Evolutionary conservation across 768 basidiomycete genomes (phyloP), one percentile per base, ranked within the genome.

Genomic region (Mrakia hoshinonis): DNA sequence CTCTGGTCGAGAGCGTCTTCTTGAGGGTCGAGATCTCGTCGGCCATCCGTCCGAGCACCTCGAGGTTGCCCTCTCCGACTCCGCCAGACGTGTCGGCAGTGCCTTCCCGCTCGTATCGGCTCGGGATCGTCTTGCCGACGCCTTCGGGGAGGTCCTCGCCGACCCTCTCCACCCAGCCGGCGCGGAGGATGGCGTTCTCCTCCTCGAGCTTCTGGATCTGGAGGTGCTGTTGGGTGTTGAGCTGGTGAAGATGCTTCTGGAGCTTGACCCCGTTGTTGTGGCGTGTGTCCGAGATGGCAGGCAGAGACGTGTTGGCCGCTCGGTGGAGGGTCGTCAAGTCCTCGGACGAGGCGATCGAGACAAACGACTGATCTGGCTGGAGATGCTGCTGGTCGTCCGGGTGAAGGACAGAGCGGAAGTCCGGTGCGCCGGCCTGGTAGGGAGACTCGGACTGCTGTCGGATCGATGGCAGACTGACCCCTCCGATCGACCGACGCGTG

Each of bases 281-380:
- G 7, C 84, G 83, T 60, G 88, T 85, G 18, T 89, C 89, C 10
- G 51, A 69, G 15, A 58, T 74, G 55, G 31, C 73, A 69, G 43
- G 73, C 69, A 20, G 74, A 10, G 91, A 92, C 15, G 90, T 90
- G 76, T 95, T 94, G 69, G 86, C 88, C 43, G 43, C 58, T 6
- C 75, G 75, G 11, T 90, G 85, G 67, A 84, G 87, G 6, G 87
- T 86, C 2, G 90, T 91, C 51, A 95, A 82, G 77, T 95, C 92
- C 74, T 94, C 89, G 29, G 92, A 92, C 1, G 91, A 92, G 1
- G 89, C 85, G 0, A 89, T 91, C 4, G 91, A 92, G 60, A 90
- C 82, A 78, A 89, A 86, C 1, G 91, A 92, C 0, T 83, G 85
- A 49, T 84, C 46, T 3, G 52, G 64, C 13, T 52, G 48, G 22